phyloP scores from a whole-genome alignment of 768 basidiomycete species.

The Mycena metata region DNA sequence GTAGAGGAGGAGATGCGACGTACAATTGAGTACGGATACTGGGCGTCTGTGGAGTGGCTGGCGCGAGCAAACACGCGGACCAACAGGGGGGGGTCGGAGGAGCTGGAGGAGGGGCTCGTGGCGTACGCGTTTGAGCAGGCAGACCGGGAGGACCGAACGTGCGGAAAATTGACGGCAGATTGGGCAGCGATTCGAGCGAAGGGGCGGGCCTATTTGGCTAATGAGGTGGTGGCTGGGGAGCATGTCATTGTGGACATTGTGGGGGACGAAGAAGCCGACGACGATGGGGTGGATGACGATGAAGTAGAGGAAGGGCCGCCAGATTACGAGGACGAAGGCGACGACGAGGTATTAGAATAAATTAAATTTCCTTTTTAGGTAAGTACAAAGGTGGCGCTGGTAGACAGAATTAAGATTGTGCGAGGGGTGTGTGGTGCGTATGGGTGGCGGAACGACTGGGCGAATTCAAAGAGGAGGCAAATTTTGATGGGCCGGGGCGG shows the following conservation, averaged over 20 bases:
- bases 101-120: background rate
- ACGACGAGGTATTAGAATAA: background rate
- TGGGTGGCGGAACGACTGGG: no score
- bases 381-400: background rate
- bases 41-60: background rate
- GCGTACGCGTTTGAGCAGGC: slow-evolving; percentile 3
- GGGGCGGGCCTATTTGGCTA: background rate
- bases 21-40: slow-evolving; percentile 10
- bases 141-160: background rate
- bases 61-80: background rate
- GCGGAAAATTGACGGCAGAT: background rate
- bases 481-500: no score
- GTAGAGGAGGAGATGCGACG: slow-evolving; percentile 27
- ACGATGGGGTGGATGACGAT: no score
- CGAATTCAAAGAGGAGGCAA: no score
- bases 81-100: background rate
- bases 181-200: background rate
- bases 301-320: background rate
- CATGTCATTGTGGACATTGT: background rate
- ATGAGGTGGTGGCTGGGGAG: background rate
- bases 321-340: slow-evolving; percentile 1
- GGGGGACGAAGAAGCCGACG: background rate
- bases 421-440: no score
- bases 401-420: no score
- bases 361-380: background rate